Conservation (phyloP, 2,329 filamentous ascomycete genomes). For the Trichoderma sp. region DNA sequence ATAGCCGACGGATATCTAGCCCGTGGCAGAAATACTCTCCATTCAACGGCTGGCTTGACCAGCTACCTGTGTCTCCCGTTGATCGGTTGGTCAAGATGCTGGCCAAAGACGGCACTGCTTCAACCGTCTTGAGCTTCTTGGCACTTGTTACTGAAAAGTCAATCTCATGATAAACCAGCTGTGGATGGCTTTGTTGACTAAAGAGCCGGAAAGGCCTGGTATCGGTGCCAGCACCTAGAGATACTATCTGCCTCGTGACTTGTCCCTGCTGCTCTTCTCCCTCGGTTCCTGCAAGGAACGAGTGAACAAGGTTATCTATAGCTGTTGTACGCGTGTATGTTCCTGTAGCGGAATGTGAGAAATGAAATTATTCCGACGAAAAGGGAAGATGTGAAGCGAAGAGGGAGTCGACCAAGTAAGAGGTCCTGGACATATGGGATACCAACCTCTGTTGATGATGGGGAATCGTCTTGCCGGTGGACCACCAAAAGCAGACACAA, state of each 20-base stretch:
- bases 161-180: constrained; percentile 82
- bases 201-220: constrained; percentile 81
- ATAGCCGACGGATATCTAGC: constrained; percentile 66
- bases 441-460: constrained; percentile 86
- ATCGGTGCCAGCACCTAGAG: constrained; percentile 89
- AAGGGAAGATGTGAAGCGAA: not conserved
- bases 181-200: constrained; percentile 37
- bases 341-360: constrained; percentile 47
- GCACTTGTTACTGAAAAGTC: constrained; percentile 78
- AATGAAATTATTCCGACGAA: not conserved
- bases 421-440: not conserved
- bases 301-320: constrained; percentile 72
- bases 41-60: constrained; percentile 41
- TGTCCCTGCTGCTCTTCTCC: constrained; percentile 18
- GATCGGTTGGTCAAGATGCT: constrained; percentile 39
- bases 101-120: constrained; percentile 45
- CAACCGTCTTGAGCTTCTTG: constrained; percentile 59
- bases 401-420: not conserved
- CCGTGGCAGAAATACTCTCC: constrained; percentile 58
- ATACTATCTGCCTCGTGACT: constrained; percentile 73
- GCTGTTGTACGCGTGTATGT: constrained; percentile 89
- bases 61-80: constrained; percentile 34
- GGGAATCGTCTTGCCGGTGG: constrained; percentile 67
- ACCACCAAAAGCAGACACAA: constrained; percentile 54
- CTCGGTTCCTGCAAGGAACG: constrained; percentile 58